A percentile compares a stretch with the other conserved stretches of the same genome.
These are phyloP conservation scores for Penicillium manginii DNA, from an alignment of 495 filamentous ascomycete species.

Conservation along the genomic window DNA sequence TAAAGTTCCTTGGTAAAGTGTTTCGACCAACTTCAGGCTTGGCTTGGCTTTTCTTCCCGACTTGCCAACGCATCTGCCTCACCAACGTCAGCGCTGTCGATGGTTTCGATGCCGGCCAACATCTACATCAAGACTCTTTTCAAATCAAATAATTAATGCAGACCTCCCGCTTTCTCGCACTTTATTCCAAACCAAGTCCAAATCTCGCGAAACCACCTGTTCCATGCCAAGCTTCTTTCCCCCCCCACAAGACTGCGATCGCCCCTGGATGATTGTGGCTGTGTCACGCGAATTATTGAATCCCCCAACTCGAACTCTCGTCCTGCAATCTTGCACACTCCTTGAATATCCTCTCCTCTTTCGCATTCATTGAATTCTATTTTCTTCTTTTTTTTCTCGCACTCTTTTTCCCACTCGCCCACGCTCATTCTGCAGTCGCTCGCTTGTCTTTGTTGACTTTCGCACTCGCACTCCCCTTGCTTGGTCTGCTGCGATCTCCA, in stretches of 20 bases:
- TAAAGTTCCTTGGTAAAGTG: background rate
- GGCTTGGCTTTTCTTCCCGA: background rate
- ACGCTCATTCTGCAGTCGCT: constrained; percentile 1
- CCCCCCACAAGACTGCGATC: constrained; percentile 4
- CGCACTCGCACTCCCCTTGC: constrained; percentile 9
- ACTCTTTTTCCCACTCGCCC: background rate
- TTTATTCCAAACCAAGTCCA: background rate
- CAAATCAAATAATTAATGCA: background rate
- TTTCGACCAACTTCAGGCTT: background rate
- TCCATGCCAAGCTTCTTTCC: constrained; percentile 15
- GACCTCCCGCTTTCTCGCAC: background rate
- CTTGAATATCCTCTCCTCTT: constrained; percentile 1
- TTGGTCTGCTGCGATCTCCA: constrained; percentile 7
- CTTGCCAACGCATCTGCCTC: background rate
- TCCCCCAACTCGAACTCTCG: background rate
- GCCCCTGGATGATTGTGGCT: constrained; percentile 10
- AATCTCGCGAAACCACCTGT: background rate
- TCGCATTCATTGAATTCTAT: constrained; percentile 1
- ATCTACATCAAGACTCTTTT: background rate
- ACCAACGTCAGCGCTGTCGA: background rate
- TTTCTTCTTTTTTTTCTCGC: constrained; percentile 4
- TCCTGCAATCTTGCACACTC: constrained; percentile 1
- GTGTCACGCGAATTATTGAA: constrained; percentile 8
- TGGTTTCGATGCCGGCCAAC: background rate
- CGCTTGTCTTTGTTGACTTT: constrained; percentile 2